Percentiles rank a stretch among this genome's conserved stretches.
These are phyloP conservation scores for Epithele typhae DNA, from an alignment of 768 basidiomycete species.

Conservation along the genomic window DNA sequence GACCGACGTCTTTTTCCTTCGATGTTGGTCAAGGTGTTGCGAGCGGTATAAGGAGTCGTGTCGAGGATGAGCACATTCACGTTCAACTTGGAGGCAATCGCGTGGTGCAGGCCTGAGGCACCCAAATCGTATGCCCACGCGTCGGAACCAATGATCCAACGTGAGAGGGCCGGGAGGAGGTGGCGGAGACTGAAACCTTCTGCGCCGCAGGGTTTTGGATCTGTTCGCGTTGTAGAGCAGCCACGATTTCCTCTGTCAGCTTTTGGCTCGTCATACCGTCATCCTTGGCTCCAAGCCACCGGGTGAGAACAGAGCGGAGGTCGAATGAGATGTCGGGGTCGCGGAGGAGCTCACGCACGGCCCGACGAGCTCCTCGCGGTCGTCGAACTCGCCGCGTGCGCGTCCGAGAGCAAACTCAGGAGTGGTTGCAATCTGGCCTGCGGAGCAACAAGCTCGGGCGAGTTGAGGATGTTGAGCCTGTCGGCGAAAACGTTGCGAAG, in stretches of 20 bases:
- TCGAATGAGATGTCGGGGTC: conserved; percentile 43
- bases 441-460: conserved; percentile 63
- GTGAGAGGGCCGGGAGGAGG: conserved; percentile 63
- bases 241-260: conserved; percentile 54
- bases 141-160: conserved; percentile 98
- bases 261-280: conserved; percentile 57
- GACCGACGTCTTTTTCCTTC: conserved; percentile 94
- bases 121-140: conserved; percentile 98
- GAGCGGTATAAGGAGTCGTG: conserved; percentile 81
- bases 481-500: conserved; percentile 76
- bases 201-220: conserved; percentile 41
- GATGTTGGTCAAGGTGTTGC: conserved; percentile 63
- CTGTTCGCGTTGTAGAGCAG: conserved; percentile 37
- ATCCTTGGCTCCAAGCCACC: conserved; percentile 73
- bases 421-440: conserved; percentile 79
- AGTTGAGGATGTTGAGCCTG: conserved; percentile 81
- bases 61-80: conserved; percentile 96
- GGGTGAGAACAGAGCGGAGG: conserved; percentile 67
- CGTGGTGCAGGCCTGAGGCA: conserved; percentile 91
- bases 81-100: conserved; percentile 85
- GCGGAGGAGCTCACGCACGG: conserved; percentile 64
- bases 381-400: conserved; percentile 76
- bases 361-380: conserved; percentile 63
- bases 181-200: conserved; percentile 53
- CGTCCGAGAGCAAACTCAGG: conserved; percentile 95